Percentiles rank a stretch among this genome's conserved stretches.
These are phyloP conservation scores for Picochlorum sp. DNA, from an alignment of 139 green algal species.

Conservation along the genomic window DNA sequence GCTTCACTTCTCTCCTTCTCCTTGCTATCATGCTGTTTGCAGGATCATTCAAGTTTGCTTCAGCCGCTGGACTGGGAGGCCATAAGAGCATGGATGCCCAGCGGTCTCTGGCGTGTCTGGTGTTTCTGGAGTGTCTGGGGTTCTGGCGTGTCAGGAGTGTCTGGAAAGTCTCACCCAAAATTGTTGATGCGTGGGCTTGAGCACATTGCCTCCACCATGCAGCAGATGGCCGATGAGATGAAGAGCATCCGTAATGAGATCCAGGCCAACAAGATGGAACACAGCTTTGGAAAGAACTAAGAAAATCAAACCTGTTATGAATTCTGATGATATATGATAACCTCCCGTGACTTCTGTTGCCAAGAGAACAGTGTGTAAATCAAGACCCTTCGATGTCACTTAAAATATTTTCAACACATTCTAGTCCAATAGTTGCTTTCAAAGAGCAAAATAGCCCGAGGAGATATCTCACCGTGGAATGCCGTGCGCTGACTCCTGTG, in stretches of 20 bases:
- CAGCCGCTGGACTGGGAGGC: not conserved
- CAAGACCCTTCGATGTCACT: too few species aligned
- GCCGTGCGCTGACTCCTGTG: too few species aligned
- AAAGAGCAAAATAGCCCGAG: too few species aligned
- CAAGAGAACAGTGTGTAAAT: too few species aligned
- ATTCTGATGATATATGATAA: not conserved
- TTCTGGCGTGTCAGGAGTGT: not conserved
- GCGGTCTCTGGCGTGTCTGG: not conserved
- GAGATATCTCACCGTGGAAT: too few species aligned
- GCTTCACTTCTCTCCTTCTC: constrained; percentile 5
- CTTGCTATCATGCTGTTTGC: constrained; percentile 4
- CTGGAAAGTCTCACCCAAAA: not conserved
- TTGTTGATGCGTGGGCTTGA: not conserved
- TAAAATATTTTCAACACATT: too few species aligned
- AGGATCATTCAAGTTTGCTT: constrained; percentile 6
- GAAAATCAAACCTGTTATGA: not conserved
- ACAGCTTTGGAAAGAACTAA: not conserved
- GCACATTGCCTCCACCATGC: not conserved
- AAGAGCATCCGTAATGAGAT: not conserved
- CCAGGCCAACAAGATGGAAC: not conserved
- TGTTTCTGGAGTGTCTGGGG: not conserved
- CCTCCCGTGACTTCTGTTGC: too few species aligned
- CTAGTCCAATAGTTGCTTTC: too few species aligned
- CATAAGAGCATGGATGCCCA: not conserved
- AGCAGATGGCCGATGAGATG: not conserved